Evolutionary conservation across 129 eudicot genomes (phyloP), one percentile per base, ranked within the genome.

Genomic region (Flaveria robusta): DNA sequence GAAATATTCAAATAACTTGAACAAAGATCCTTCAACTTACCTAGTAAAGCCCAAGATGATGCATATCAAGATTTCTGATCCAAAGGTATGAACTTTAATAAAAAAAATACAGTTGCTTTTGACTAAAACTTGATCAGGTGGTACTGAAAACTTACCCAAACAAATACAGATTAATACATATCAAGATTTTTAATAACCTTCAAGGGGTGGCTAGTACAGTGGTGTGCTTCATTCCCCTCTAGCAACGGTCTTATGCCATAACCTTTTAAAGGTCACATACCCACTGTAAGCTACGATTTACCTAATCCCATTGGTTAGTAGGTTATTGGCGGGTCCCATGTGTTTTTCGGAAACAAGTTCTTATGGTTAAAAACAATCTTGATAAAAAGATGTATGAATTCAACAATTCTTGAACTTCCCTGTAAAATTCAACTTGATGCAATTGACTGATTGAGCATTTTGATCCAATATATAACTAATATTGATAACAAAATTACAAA

Each of bases 41-140:
- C 39, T 7, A 34, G 49, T 43, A 43, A 43, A 43, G 49, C 49
- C 49, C 49, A 43, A 43, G 49, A 43, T 43, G 49, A 43, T 43
- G 49, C 18, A 47, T 47, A 11, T 68, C 43, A 77, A 77, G 69
- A 24, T 68, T 67, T 74, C 67, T 54, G 74, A 52, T 67, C 47
- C 56, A 29, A 64, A 29, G 50, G 54, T 27, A 27, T 62, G 4
- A 46, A 75, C 8, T 19, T 27, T 3, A 27, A 63, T 2, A 34
- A 34, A 11, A 11, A 23, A 27, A 51, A 26, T 34, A 29, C 37
- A 9, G 7, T 62, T 43, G n/a, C 43, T 11, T 56, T 72, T 58
- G 56, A 58, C 70, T 20, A 45, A 43, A 13, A 46, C 51, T 46
- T 46, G 51, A 46, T 46, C 51, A 34, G 13, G 12, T 10, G 50